Evolutionary conservation across 139 green algal species (phyloP).

Genomic region (Yamagishiella unicocca): DNA sequence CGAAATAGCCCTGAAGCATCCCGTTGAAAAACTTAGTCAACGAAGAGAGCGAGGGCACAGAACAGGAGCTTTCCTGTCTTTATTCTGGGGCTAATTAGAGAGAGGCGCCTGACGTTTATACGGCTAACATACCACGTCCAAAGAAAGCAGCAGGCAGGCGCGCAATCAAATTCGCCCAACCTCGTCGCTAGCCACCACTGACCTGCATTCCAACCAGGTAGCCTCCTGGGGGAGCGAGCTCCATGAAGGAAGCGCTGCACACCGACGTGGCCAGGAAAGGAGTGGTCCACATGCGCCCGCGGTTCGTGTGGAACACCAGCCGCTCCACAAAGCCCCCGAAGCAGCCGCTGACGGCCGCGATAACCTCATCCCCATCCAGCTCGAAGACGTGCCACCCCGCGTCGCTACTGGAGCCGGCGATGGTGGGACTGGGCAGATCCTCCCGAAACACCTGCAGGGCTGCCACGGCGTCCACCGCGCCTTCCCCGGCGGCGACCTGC

Average conservation of each 20-base stretch:
- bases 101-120: too few species aligned
- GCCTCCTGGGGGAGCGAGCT: not conserved
- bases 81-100: too few species aligned
- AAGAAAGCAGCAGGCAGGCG: too few species aligned
- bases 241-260: not conserved
- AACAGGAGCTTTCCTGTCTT: too few species aligned
- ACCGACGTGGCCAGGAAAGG: not conserved
- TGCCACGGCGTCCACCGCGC: not conserved
- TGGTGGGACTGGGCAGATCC: not conserved
- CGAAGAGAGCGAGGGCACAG: too few species aligned
- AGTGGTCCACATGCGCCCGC: not conserved
- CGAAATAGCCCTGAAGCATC: too few species aligned
- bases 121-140: too few species aligned
- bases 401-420: not conserved
- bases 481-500: not conserved
- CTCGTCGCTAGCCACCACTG: too few species aligned
- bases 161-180: too few species aligned
- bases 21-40: too few species aligned
- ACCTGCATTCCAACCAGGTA: constrained; percentile 11
- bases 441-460: not conserved
- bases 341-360: constrained; percentile 20
- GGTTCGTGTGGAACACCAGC: not conserved
- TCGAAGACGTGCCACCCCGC: not conserved
- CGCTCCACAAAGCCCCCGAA: not conserved
- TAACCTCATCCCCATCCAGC: not conserved